phyloP scores from a whole-genome alignment of 2,329 filamentous ascomycete genomes.

The Claviceps humidiphila region DNA sequence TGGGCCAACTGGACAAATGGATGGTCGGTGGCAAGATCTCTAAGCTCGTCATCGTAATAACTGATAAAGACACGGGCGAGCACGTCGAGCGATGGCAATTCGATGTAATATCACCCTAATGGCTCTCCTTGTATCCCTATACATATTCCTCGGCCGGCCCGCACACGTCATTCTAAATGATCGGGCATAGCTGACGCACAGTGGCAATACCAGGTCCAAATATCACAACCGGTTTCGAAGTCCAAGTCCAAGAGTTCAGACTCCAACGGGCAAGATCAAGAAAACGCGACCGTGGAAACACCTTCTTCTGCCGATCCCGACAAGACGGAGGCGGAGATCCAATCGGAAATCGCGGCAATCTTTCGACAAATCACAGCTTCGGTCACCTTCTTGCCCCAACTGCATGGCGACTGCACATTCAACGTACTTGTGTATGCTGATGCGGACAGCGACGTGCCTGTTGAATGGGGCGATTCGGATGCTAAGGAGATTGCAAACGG shows the following conservation, averaged over 20 bases:
- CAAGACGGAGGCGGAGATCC: constrained; percentile 88
- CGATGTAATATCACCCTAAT: constrained; percentile 44
- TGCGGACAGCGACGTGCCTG: constrained; percentile 87
- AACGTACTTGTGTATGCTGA: constrained; percentile 97
- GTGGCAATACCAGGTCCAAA: constrained; percentile 11
- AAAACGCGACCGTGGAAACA: constrained; percentile 41
- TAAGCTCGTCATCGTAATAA: constrained; percentile 92
- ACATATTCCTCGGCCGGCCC: background rate
- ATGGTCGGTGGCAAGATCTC: constrained; percentile 96
- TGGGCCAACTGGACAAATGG: constrained; percentile 95
- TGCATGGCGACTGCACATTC: constrained; percentile 86
- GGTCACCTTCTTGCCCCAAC: constrained; percentile 89
- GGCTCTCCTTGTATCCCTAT: too few relatives aligned
- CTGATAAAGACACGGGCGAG: constrained; percentile 91
- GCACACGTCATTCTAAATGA: background rate
- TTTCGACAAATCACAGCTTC: constrained; percentile 97
- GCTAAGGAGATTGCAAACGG: constrained; percentile 92
- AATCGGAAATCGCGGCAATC: constrained; percentile 88
- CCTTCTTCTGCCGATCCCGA: constrained; percentile 33
- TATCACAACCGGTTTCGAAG: constrained; percentile 15
- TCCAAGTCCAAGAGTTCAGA: constrained; percentile 26
- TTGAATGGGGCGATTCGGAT: constrained; percentile 98
- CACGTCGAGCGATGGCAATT: constrained; percentile 98
- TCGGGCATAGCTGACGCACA: constrained; percentile 3
- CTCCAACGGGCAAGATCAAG: constrained; percentile 46